Conservation (phyloP, 1,284 basidiomycete species). For the Crepidotus sp. region DNA sequence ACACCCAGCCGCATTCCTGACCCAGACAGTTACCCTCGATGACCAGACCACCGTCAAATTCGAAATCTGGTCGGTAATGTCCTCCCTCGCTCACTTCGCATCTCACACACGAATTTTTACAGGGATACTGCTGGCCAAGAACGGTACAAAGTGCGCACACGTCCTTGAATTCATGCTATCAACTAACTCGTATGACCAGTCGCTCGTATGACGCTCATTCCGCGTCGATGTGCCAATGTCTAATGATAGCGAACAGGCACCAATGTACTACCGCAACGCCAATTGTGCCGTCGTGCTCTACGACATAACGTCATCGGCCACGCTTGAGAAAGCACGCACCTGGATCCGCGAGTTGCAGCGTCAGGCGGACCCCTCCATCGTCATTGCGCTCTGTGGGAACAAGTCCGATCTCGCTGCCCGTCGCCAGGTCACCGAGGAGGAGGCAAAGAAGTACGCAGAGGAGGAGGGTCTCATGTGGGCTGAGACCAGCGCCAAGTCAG, state of each 20-base stretch:
- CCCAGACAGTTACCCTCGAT: slow-evolving; percentile 88
- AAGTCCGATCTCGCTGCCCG: slow-evolving; percentile 82
- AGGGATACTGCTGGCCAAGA: slow-evolving; percentile 94
- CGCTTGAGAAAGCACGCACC: slow-evolving; percentile 91
- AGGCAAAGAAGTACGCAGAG: slow-evolving; percentile 89
- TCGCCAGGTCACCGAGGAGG: slow-evolving; percentile 74
- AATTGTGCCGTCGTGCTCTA: slow-evolving; percentile 85
- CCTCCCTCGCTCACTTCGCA: neutral
- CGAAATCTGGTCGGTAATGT: slow-evolving; percentile 80
- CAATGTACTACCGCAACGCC: slow-evolving; percentile 89
- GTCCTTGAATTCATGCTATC: slow-evolving; percentile 9
- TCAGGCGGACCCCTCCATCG: slow-evolving; percentile 94
- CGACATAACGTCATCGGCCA: slow-evolving; percentile 78
- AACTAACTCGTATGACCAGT: slow-evolving; percentile 32
- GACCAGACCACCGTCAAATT: slow-evolving; percentile 92
- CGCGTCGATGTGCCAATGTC: slow-evolving; percentile 1
- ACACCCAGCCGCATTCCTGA: slow-evolving; percentile 81
- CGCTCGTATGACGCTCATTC: slow-evolving; percentile 37
- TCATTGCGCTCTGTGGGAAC: slow-evolving; percentile 94
- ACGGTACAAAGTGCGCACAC: slow-evolving; percentile 69
- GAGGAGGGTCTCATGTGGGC: slow-evolving; percentile 95
- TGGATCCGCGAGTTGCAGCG: slow-evolving; percentile 97
- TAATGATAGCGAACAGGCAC: slow-evolving; percentile 45
- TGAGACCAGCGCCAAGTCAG: slow-evolving; percentile 93
- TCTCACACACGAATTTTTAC: slow-evolving; percentile 8